These are phyloP conservation scores for Haplosporangium gracile DNA, from an alignment of 192 early-diverging fungal species.

Conservation along the genomic window DNA sequence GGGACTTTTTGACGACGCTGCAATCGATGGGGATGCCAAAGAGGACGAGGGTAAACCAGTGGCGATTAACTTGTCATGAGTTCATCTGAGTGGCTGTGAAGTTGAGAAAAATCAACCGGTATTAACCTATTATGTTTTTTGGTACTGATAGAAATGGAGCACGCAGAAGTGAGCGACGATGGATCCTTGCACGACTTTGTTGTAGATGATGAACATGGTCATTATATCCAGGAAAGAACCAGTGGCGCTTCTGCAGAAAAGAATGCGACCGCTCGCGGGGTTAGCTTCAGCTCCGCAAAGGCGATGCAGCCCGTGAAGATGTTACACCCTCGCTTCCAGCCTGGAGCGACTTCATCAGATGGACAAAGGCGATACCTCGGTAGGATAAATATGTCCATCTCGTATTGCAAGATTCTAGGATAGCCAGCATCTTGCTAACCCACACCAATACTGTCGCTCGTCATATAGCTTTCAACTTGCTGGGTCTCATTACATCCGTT, in stretches of 20 bases:
- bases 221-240: constrained; percentile 66
- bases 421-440: not conserved
- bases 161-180: constrained; percentile 54
- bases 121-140: not conserved
- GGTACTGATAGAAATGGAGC: constrained; percentile 38
- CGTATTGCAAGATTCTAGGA: not conserved
- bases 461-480: constrained; percentile 81
- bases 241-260: constrained; percentile 4
- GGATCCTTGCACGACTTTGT: constrained; percentile 88
- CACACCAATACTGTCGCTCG: not conserved
- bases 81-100: not conserved
- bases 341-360: constrained; percentile 80
- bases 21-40: constrained; percentile 8
- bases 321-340: constrained; percentile 83
- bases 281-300: not conserved
- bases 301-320: constrained; percentile 35
- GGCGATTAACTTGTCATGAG: not conserved
- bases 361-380: constrained; percentile 70
- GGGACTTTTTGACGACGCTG: constrained; percentile 64
- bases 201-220: constrained; percentile 88
- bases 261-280: not conserved
- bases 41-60: constrained; percentile 21
- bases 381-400: constrained; percentile 11
- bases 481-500: constrained; percentile 84
- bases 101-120: not conserved